Percentiles rank a stretch among this genome's conserved stretches.
These are phyloP conservation scores for Helotiales sp. DNA, from an alignment of 2,329 filamentous ascomycete species.

Conservation along the genomic window DNA sequence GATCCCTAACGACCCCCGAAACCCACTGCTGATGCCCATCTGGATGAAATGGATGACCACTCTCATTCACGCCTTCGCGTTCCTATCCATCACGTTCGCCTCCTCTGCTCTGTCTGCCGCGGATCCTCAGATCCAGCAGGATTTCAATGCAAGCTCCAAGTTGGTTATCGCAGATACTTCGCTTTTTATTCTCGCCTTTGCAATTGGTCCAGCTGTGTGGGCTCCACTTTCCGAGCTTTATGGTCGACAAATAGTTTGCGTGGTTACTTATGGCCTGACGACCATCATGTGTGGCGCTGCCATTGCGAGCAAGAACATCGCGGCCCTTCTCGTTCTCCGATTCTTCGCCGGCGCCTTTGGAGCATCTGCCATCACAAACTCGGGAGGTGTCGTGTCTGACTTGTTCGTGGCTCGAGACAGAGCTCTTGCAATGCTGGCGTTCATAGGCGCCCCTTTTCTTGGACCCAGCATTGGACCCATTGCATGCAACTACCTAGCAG, in stretches of 20 bases:
- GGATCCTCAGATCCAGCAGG: neutral
- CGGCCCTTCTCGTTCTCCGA: slow-evolving; percentile 7
- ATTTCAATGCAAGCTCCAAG: neutral
- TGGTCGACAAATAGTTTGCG: slow-evolving; percentile 58
- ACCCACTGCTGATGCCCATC: slow-evolving; percentile 51
- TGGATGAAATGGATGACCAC: slow-evolving; percentile 52
- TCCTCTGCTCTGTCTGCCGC: neutral
- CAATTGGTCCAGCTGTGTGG: slow-evolving; percentile 49
- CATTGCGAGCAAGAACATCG: slow-evolving; percentile 40
- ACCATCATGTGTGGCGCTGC: slow-evolving; percentile 61
- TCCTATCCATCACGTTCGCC: neutral
- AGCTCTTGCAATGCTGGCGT: neutral
- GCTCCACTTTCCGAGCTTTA: slow-evolving; percentile 47
- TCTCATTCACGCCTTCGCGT: slow-evolving; percentile 42
- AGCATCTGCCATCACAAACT: neutral
- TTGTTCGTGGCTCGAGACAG: neutral
- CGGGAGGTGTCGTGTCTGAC: neutral
- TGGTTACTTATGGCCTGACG: slow-evolving; percentile 54
- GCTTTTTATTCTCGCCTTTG: slow-evolving; percentile 43
- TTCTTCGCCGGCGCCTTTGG: slow-evolving; percentile 6
- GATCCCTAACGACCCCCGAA: slow-evolving; percentile 53
- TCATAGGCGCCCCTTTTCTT: neutral
- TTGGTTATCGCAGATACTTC: neutral
- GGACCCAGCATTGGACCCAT: neutral
- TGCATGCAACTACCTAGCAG: neutral